Conservation (phyloP, 192 early-diverging fungal species). For the Anaeromyces robustus region DNA sequence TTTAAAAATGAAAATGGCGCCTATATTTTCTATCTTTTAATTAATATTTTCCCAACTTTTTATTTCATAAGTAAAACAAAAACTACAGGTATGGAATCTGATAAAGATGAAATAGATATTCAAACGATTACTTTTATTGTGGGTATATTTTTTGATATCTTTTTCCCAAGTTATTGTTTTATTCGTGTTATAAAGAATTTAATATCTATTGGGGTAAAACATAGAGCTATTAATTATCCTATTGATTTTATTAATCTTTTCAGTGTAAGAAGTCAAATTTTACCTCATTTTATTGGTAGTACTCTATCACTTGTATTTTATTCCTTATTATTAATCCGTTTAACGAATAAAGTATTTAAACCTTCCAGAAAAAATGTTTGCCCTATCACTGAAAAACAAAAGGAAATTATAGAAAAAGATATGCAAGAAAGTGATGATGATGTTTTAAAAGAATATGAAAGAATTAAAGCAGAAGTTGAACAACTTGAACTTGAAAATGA, state of each 20-base stretch:
- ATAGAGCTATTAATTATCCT: neutral
- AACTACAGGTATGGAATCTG: too few relatives aligned
- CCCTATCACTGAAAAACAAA: too few relatives aligned
- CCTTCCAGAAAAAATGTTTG: too few relatives aligned
- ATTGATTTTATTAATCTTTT: neutral
- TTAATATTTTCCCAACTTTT: neutral
- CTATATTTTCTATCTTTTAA: neutral
- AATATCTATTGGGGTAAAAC: neutral
- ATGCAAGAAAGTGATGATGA: too few relatives aligned
- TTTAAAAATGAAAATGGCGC: neutral
- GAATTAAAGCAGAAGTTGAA: too few relatives aligned
- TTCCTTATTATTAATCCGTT: neutral
- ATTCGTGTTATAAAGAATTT: neutral
- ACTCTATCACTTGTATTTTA: neutral
- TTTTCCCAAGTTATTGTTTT: neutral
- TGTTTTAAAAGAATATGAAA: too few relatives aligned
- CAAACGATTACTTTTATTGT: neutral
- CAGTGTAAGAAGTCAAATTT: neutral
- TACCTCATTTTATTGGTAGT: neutral
- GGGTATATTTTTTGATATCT: neutral
- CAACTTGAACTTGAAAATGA: too few relatives aligned
- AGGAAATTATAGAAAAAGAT: too few relatives aligned
- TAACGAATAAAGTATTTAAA: too few relatives aligned
- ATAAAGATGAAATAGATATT: too few relatives aligned
- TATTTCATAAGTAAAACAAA: neutral